phyloP scores from a whole-genome alignment of 805 yeast genomes.

The Candida tammaniensis region DNA sequence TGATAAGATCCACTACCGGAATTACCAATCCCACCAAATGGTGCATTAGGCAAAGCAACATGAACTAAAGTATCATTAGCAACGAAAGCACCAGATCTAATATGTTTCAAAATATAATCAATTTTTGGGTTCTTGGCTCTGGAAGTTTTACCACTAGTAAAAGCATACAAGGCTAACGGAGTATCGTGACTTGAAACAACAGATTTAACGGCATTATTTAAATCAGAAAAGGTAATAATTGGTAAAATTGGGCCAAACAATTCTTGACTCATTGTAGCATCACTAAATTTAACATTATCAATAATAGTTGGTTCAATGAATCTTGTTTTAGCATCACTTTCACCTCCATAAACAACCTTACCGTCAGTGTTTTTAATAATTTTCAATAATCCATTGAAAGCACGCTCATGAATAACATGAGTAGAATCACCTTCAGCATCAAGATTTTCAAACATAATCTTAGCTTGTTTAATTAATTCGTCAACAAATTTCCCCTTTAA shows the following conservation, averaged over 20 bases:
- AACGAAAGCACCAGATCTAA: conserved; percentile 71
- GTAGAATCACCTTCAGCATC: conserved; percentile 36
- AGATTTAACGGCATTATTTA: conserved; percentile 42
- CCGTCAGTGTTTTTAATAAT: conserved; percentile 54
- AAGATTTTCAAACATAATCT: conserved; percentile 45
- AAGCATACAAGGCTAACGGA: conserved; percentile 80
- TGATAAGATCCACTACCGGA: conserved; percentile 87
- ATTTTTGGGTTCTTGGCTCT: conserved; percentile 44
- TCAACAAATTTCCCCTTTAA: conserved; percentile 51
- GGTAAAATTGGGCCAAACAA: conserved; percentile 87
- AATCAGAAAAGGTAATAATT: conserved; percentile 49
- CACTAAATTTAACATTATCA: conserved; percentile 60
- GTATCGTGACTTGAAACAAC: conserved; percentile 57
- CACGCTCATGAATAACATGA: conserved; percentile 57
- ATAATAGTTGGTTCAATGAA: conserved; percentile 74
- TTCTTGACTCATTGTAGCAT: conserved; percentile 71
- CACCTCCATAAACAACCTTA: conserved; percentile 46
- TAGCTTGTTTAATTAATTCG: conserved; percentile 36
- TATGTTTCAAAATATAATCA: conserved; percentile 40
- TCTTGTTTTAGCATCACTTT: conserved; percentile 33
- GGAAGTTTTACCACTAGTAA: conserved; percentile 44
- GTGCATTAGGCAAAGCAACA: conserved; percentile 63
- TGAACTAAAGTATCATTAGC: conserved; percentile 74
- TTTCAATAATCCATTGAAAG: conserved; percentile 46
- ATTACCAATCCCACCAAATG: conserved; percentile 88